A percentile compares a stretch with the other conserved stretches of the same genome.
Conservation (phyloP, 805 yeast genomes). For the Cephaloascus fragrans region DNA sequence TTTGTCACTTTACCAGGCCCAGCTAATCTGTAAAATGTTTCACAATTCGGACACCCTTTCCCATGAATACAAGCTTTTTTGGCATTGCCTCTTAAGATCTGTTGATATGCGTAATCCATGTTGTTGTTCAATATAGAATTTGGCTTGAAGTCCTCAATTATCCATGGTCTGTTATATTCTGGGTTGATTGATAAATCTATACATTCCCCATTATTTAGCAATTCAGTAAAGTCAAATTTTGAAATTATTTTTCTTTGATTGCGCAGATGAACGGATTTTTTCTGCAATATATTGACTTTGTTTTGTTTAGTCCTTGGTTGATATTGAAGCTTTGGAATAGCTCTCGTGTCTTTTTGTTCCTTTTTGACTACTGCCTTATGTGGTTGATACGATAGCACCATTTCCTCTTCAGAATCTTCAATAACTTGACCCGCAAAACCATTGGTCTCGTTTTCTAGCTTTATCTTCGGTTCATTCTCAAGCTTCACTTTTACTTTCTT, state of each 20-base stretch:
- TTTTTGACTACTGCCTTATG: background rate
- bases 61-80: constrained; percentile 22
- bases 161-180: constrained; percentile 16
- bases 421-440: background rate
- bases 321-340: background rate
- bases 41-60: constrained; percentile 19
- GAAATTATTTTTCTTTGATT: background rate
- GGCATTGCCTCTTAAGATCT: constrained; percentile 19
- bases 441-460: background rate
- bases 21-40: constrained; percentile 16
- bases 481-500: background rate
- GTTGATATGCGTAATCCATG: constrained; percentile 17
- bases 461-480: background rate
- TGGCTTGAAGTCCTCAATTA: constrained; percentile 24
- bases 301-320: background rate
- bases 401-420: background rate
- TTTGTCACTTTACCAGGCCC: constrained; percentile 10
- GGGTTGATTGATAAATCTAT: constrained; percentile 17
- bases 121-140: constrained; percentile 19
- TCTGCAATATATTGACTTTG: background rate
- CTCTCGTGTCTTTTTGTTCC: background rate
- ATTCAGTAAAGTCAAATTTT: background rate
- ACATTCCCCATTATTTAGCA: background rate
- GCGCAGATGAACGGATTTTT: too few relatives aligned
- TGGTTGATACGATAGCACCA: background rate